Evolutionary conservation across 2,329 filamentous ascomycete species (phyloP), one percentile per base, ranked within the genome.

Genomic region (Rosellinia necatrix): DNA sequence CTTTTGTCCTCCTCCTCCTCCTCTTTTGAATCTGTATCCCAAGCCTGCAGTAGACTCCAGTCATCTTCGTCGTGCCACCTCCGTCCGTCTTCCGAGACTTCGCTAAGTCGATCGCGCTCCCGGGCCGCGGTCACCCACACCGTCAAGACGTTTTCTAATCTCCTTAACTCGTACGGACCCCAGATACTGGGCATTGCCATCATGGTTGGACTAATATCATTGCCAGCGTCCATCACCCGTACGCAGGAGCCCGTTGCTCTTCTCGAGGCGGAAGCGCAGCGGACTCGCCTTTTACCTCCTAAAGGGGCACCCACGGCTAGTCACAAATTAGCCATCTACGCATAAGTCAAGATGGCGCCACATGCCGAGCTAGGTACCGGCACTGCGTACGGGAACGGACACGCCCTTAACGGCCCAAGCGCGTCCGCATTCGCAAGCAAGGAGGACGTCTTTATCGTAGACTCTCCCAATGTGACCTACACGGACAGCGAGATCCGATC

Each of bases 61-160:
- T 32, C 34, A 6, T 40, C 48, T 34, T 35, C 24, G 21, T 37
- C n/a, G n/a, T n/a, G n/a, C n/a, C n/a, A n/a, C n/a, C 17, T 49
- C 22, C 40, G 3, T n/a, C 27, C 34, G 8, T 40, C 48, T 34
- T 35, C 24, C 21, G 30, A 50, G 43, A 54, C 47, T 38, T 47
- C 57, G 51, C 63, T 60, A 42, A 53, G 69, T 71, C 65, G 81
- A 83, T 82, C 82, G 81, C 83, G 80, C 78, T 77, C 64, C 60
- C 67, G 75, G 74, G 78, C 75, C 70, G 81, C 86, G 85, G 78
- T 89, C 86, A 78, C 76, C 66, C 62, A 71, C 75, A 75, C 77
- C 87, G 88, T 84, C 91, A 96, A 90, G 80, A 96, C 91, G 92
- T 97, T 96, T 88, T 93, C 92, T 83, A 97, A 96, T 81, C 89